These are phyloP conservation scores for Beauveria caledonica DNA, from an alignment of 2,329 filamentous ascomycete species.

Conservation along the genomic window DNA sequence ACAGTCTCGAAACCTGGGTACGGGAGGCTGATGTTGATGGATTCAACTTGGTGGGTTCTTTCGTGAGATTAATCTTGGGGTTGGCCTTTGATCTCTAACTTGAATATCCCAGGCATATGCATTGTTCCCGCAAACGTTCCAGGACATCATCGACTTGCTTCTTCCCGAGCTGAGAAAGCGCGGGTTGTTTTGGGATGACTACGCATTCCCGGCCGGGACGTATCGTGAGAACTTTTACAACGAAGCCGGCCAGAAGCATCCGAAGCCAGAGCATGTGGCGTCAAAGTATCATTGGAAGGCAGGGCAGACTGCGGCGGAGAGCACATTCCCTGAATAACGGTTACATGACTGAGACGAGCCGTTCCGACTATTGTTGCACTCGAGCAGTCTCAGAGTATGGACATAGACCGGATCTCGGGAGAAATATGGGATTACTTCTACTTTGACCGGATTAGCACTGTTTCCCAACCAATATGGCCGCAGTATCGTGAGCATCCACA, in stretches of 20 bases:
- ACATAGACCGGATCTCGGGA: not conserved
- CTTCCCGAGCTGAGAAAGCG: constrained; percentile 52
- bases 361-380: not conserved
- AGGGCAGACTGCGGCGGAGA: not conserved
- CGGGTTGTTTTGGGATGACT: constrained; percentile 48
- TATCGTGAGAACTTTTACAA: constrained; percentile 18
- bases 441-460: not conserved
- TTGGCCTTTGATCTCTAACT: not conserved
- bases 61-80: not conserved
- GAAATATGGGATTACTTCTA: no score
- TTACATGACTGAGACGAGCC: not conserved
- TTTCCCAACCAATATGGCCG: constrained; percentile 17
- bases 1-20: constrained; percentile 27
- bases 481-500: constrained; percentile 29
- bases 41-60: constrained; percentile 24
- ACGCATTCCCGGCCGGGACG: constrained; percentile 32
- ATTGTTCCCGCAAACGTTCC: constrained; percentile 50
- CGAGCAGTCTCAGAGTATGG: no score
- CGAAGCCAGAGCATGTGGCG: constrained; percentile 30
- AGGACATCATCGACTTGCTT: constrained; percentile 56
- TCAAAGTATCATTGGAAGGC: constrained; percentile 32
- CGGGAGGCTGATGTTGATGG: constrained; percentile 55
- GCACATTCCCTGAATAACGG: not conserved
- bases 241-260: constrained; percentile 13
- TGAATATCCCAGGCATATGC: constrained; percentile 17